Conservation (phyloP, 1,139 yeast species). For the Eremothecium sinecaudum region DNA sequence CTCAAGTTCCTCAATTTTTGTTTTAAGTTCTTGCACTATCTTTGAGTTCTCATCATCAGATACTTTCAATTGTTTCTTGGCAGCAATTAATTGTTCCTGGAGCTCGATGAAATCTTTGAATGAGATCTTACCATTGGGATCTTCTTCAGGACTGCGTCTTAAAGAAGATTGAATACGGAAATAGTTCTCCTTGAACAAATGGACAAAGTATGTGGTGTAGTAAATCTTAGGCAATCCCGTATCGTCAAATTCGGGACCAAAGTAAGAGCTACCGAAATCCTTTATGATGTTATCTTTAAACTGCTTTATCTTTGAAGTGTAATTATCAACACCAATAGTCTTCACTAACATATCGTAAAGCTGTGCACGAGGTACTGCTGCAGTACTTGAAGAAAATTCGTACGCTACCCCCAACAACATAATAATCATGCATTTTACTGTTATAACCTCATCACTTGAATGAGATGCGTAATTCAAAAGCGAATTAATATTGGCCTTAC, state of each 20-base stretch:
- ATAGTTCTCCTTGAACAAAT: slow-evolving; percentile 59
- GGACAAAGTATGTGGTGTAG: slow-evolving; percentile 57
- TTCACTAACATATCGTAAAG: slow-evolving; percentile 53
- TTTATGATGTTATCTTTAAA: slow-evolving; percentile 50
- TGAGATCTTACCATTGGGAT: slow-evolving; percentile 59
- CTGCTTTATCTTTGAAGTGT: slow-evolving; percentile 61
- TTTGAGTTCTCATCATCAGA: neutral
- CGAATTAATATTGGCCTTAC: slow-evolving; percentile 55
- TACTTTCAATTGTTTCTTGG: slow-evolving; percentile 6
- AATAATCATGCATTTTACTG: slow-evolving; percentile 70
- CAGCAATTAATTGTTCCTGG: slow-evolving; percentile 1
- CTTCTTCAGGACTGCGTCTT: slow-evolving; percentile 62
- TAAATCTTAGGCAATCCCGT: slow-evolving; percentile 83
- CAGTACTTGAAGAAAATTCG: slow-evolving; percentile 65
- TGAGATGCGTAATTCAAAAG: slow-evolving; percentile 60
- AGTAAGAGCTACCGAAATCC: slow-evolving; percentile 41
- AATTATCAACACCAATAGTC: slow-evolving; percentile 67
- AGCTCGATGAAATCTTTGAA: slow-evolving; percentile 59
- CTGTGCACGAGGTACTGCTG: slow-evolving; percentile 63
- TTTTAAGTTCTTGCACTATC: slow-evolving; percentile 7
- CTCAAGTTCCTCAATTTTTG: slow-evolving; percentile 9
- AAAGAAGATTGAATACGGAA: slow-evolving; percentile 61
- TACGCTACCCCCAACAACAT: slow-evolving; percentile 67
- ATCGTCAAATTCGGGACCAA: slow-evolving; percentile 50
- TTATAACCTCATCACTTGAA: slow-evolving; percentile 45